Base-by-base conservation (phyloP, 306 rosid species). In the Abrus pulchellus region DNA sequence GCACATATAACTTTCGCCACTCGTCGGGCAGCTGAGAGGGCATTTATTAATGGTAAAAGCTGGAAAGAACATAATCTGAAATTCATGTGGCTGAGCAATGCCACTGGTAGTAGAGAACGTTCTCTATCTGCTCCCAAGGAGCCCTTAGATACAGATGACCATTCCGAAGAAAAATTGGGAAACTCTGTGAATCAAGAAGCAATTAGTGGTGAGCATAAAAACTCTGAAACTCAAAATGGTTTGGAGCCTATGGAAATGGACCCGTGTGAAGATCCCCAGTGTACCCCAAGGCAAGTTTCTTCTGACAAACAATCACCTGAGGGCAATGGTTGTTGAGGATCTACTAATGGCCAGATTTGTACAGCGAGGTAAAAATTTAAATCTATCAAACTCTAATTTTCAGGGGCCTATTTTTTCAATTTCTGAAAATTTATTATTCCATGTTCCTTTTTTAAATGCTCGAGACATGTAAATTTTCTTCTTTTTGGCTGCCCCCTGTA, bases 281-380 rank as follows among this genome's bases (percentile, higher is more conserved):
- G 72, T 67, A 59, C 77, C 82, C 68, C 88, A 27, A 74, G 71
- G 56, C 75, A 77, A 48, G 81, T 44, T 38, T 89, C 91, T 28
- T 73, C 77, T 32, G 87, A 83, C 64, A 72, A 82, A 82, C 86
- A 88, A 78, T 88, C 91, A 44, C 86, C 90, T 7, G 73, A 82
- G 67, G 84, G 49, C 61, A 74, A 80, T 72, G 82, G 40, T 62
- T 79, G 56, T 68, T 93, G 90, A 90, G 89, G 84, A 82, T 70
- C 91, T 84, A 84, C 80, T 80, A 72, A 80, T 86, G 72, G 66
- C 76, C 86, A 71, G 90, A 87, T 68, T 85, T 93, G 97, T 93
- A 93, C 97, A 93, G 96, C 87, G 83, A 91, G 92, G 94, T 93
- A 89, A 93, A 78, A 75, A 66, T 86, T 83, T 69, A 80, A 88